Evolutionary conservation across 169 alveolate genomes (phyloP), one percentile per base, ranked within the genome.

Genomic region (Eimeria tenella): DNA sequence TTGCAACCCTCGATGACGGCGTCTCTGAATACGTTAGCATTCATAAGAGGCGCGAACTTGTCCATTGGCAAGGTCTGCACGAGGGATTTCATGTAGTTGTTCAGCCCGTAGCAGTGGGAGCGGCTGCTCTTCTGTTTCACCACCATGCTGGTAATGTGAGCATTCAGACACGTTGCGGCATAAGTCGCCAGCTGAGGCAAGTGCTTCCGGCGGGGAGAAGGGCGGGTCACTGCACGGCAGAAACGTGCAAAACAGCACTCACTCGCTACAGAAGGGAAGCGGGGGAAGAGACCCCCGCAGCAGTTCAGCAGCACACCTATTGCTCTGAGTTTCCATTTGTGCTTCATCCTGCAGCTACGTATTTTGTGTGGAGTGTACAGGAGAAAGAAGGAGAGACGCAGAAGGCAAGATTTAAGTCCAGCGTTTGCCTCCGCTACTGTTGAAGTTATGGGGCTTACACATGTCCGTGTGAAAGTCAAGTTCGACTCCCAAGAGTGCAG

Each of bases 1-100:
- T 84, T 62, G 81, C 92, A 84, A 11, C 92, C 81, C 92, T 84
- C 92, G 56, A 63, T 15, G 53, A 84, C 70, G 25, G 81, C 92
- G 62, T 84, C 92, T 63, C 92, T 84, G 65, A 84, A 84, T 50
- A 42, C 92, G 9, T 60, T 21, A 62, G 49, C 42, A 79, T 84
- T 62, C 79, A 84, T 84, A 19, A 84, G 15, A 55, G 92, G 15
- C 58, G 65, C 65, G 42, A 84, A 42, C 1, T 60, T 56, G 15
- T 62, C 81, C 21, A 17, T 55, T 23, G 81, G 65, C 11, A 55
- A 17, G 31, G 68, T 19, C 60, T 60, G 52, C 25, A 84, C 60
- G 92, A 84, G 31, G 15, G 17, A 42, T 62, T 42, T 84, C 49
- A 84, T 31, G 81, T 84, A 63, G 68, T 9, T 9, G 23, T 60